Evolutionary conservation across 305 asterid species (phyloP), one percentile per base, ranked within the genome.

Genomic region (Withania somnifera): DNA sequence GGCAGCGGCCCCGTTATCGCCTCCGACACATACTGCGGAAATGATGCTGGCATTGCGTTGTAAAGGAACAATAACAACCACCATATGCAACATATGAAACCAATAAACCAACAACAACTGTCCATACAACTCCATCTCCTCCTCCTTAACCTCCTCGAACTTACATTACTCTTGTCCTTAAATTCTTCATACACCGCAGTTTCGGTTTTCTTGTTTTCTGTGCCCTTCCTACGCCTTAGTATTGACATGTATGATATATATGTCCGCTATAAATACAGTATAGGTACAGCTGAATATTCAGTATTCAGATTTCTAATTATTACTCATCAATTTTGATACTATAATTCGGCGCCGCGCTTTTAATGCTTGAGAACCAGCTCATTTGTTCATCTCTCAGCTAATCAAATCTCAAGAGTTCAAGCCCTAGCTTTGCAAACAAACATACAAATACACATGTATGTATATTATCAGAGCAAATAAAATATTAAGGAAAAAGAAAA

Each of bases 1-100:
- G 95, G 91, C 88, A 88, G 66, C 2, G 94, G 97, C 60, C 98
- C 98, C 0, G 97, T 90, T 32, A 94, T 89, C 63, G 91, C 94
- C 87, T 94, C 97, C 45, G 98, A 91, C 47, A 93, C 94, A 82
- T 92, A 93, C 86, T 91, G 97, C 54, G 98, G 98, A 75, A 95
- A 90, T 7, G 97, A 91, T 52, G 96, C 90, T 5, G 97, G 95
- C 95, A 93, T 86, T 77, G 94, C 86, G 78, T 92, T 91, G 88
- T 80, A 91, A 42, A 90, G 83, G 81, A 93, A 93, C 90, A 95
- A 69, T 71, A 93, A 20, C 19, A 88, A 82, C 98, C 98, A 95
- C 97, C 98, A 95, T 50, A 87, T 84, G 77, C 95, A 88, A 85
- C 98, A 93, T 50, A 92, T 77, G 69, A 88, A 95, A 13, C 98